Evolutionary conservation across 768 basidiomycete genomes (phyloP).

Genomic region (Leccinum boreale): DNA sequence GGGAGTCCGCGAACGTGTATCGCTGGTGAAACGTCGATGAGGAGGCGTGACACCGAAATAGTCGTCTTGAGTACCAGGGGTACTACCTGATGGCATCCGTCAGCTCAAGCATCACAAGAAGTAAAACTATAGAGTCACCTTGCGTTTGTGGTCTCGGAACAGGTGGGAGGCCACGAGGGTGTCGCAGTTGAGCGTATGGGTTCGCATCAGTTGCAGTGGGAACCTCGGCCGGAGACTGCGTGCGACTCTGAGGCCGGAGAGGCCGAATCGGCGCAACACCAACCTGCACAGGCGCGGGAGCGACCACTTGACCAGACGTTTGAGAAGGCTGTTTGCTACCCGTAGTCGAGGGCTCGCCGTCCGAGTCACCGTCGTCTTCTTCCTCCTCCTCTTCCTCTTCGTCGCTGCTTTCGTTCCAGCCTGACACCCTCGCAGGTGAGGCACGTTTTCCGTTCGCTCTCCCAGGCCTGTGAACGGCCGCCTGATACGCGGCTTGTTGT

Average conservation of each 20-base stretch:
- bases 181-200: conserved; percentile 49
- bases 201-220: conserved; percentile 32
- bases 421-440: conserved; percentile 40
- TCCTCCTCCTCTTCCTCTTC: conserved; percentile 76
- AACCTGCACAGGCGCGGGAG: conserved; percentile 16
- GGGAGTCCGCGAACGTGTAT: conserved; percentile 55
- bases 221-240: conserved; percentile 29
- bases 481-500: conserved; percentile 77
- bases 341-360: conserved; percentile 38
- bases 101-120: conserved; percentile 1
- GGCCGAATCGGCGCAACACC: conserved; percentile 26
- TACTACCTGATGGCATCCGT: conserved; percentile 10
- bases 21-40: conserved; percentile 50
- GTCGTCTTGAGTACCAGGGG: conserved; percentile 44
- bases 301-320: conserved; percentile 14
- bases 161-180: conserved; percentile 64
- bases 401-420: conserved; percentile 72
- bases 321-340: conserved; percentile 34
- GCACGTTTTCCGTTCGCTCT: conserved; percentile 42
- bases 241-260: conserved; percentile 29
- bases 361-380: conserved; percentile 63
- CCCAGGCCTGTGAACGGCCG: conserved; percentile 74
- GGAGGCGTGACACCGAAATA: conserved; percentile 33
- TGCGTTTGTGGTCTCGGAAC: conserved; percentile 46
- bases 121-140: conserved; percentile 35